These are phyloP conservation scores for Calocera cornea DNA, from an alignment of 768 basidiomycete genomes.

Conservation along the genomic window DNA sequence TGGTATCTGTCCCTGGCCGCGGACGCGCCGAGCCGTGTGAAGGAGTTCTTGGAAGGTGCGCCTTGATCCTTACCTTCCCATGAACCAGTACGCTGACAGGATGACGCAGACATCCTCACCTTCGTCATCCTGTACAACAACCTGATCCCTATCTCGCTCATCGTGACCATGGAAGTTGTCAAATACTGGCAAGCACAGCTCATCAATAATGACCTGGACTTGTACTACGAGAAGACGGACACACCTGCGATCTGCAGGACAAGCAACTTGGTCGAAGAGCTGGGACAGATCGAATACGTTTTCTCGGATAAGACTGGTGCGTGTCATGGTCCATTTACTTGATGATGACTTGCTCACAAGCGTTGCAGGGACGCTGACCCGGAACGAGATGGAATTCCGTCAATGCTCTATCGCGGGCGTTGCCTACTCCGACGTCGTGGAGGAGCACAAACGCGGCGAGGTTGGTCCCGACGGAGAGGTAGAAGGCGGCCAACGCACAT, in stretches of 20 bases:
- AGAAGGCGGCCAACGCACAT: conserved; percentile 57
- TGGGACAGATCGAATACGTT: conserved; percentile 94
- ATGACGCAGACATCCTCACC: conserved; percentile 70
- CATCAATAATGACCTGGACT: conserved; percentile 95
- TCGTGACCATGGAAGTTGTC: conserved; percentile 99
- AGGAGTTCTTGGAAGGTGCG: background rate
- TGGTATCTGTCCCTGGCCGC: conserved; percentile 72
- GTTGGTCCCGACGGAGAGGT: conserved; percentile 39
- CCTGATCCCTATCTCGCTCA: conserved; percentile 95
- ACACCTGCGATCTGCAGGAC: conserved; percentile 97
- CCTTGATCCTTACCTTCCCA: background rate
- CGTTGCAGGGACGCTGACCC: conserved; percentile 62
- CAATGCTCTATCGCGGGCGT: conserved; percentile 79
- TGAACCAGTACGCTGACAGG: background rate
- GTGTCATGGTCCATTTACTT: conserved; percentile 18
- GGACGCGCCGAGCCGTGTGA: conserved; percentile 15
- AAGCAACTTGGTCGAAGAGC: conserved; percentile 92
- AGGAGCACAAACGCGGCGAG: conserved; percentile 66
- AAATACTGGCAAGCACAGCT: conserved; percentile 95
- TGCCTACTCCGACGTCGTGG: conserved; percentile 81
- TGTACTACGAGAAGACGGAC: conserved; percentile 92
- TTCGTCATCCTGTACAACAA: conserved; percentile 99
- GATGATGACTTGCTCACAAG: conserved; percentile 20
- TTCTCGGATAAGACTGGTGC: conserved; percentile 79
- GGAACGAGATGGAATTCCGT: conserved; percentile 97